Evolutionary conservation across 2,329 filamentous ascomycete species (phyloP), one percentile per base, ranked within the genome.

Genomic region (Biscogniauxia sp.): DNA sequence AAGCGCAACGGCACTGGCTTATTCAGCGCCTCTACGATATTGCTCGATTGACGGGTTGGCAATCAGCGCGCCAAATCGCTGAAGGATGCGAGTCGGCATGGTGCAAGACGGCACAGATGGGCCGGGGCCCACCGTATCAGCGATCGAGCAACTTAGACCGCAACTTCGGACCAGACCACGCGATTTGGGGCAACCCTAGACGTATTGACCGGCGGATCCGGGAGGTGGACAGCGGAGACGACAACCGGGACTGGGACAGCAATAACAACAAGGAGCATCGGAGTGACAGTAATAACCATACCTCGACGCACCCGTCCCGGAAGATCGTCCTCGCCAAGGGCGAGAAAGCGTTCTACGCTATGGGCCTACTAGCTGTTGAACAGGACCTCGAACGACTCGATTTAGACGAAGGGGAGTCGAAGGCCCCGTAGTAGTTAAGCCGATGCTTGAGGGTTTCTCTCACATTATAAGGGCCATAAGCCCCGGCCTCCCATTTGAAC

Each of bases 31-130:
- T 97, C 58, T 84, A 87, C 67, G 88, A 92, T 68, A 88, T 96
- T 49, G 86, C 90, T 2, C 85, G 88, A 1, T 80, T 95, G 7
- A 97, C 92, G 0, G 95, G 95, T 0, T 97, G 92, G 90, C 89
- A 92, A 69, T 92, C 90, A 1, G 90, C 92, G 1, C 84, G 86
- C 37, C 86, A 93, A 50, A 94, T 97, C 64, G 92, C 92, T 0
- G 82, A 85, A 54, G 93, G 92, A 1, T 96, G 92, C 73, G 93
- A 98, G 75, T 88, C 87, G 2, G 84, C 87, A 0, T 99, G 95
- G 95, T 82, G 85, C 61, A 91, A 88, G 71, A 88, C 90, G 0
- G 89, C 86, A 3, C 84, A 88, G 63, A 80, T 90, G 67, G 91
- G 91, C 0, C 83, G 86, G 53, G 94, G 93, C 0, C 92, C 93